These are phyloP conservation scores for Rostrohypoxylon terebratum DNA, from an alignment of 495 filamentous ascomycete species.

Conservation along the genomic window DNA sequence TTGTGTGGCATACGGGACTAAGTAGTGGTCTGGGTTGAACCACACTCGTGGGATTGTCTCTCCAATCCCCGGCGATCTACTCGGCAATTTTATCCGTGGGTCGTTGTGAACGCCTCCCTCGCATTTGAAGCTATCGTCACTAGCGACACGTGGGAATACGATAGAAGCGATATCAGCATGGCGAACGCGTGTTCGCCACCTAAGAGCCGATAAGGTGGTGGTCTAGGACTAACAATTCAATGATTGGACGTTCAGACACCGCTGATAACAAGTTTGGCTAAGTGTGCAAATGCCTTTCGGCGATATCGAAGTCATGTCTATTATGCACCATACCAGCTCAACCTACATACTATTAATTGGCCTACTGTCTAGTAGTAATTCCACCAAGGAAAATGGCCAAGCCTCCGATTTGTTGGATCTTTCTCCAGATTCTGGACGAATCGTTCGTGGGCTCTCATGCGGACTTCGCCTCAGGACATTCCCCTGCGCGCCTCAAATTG, in stretches of 20 bases:
- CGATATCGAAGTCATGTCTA: not conserved
- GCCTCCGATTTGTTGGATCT: slow-evolving; percentile 18
- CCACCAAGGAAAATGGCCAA: slow-evolving; percentile 13
- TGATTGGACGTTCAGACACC: not conserved
- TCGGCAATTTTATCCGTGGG: slow-evolving; percentile 36
- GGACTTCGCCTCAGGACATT: slow-evolving; percentile 15
- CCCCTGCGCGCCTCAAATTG: slow-evolving; percentile 19
- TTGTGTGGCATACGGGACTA: slow-evolving; percentile 25
- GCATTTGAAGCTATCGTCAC: slow-evolving; percentile 24
- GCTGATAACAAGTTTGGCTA: not conserved
- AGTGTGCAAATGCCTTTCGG: not conserved
- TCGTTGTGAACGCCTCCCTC: slow-evolving; percentile 3
- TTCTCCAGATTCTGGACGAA: slow-evolving; percentile 17
- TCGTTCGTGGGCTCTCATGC: slow-evolving; percentile 23
- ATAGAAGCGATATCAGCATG: not conserved
- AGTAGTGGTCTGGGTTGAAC: slow-evolving; percentile 32
- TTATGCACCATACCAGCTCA: not conserved
- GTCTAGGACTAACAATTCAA: not conserved
- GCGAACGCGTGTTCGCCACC: not conserved
- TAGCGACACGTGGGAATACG: slow-evolving; percentile 15
- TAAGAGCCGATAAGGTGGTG: slow-evolving; percentile 8
- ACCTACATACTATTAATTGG: not conserved
- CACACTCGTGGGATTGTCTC: slow-evolving; percentile 13
- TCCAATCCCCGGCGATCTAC: slow-evolving; percentile 8
- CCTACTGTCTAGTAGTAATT: slow-evolving; percentile 15